Conservation (phyloP, 73 alveolate genomes). For the Stentor coeruleus region DNA sequence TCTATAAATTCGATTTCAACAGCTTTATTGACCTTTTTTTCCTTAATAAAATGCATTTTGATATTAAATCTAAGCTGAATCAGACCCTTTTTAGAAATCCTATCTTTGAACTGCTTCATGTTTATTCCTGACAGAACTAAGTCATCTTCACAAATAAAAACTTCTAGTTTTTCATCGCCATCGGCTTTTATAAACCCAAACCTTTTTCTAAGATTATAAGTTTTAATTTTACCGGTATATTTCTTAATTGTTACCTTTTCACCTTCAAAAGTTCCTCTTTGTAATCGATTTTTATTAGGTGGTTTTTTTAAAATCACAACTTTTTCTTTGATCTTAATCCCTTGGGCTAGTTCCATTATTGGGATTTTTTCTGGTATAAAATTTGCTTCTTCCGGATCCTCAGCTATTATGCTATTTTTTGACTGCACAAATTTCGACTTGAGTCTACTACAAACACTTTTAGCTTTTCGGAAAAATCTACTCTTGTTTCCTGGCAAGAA, state of each 20-base stretch:
- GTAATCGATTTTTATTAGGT: slow-evolving; percentile 6
- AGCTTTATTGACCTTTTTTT: no score
- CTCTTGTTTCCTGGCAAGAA: no score
- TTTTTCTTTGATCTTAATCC: no score
- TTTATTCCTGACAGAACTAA: slow-evolving; percentile 12
- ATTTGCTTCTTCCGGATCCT: no score
- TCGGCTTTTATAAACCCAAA: slow-evolving; percentile 17
- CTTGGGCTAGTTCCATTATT: no score
- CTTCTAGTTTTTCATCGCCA: neutral
- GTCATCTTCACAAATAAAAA: slow-evolving; percentile 31
- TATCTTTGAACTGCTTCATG: slow-evolving; percentile 8
- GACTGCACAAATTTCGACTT: no score
- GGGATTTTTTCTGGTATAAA: no score
- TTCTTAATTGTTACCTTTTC: neutral
- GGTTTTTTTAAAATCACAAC: no score
- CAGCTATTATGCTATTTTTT: no score
- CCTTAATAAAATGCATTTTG: neutral
- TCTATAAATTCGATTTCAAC: no score
- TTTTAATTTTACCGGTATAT: neutral
- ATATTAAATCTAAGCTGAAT: neutral
- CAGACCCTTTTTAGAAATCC: neutral
- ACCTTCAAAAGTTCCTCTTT: neutral
- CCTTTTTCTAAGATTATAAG: slow-evolving; percentile 18
- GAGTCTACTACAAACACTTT: no score
- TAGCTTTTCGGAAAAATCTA: no score